These are phyloP conservation scores for Flaveria linearis DNA, from an alignment of 129 eudicot species.

Conservation along the genomic window DNA sequence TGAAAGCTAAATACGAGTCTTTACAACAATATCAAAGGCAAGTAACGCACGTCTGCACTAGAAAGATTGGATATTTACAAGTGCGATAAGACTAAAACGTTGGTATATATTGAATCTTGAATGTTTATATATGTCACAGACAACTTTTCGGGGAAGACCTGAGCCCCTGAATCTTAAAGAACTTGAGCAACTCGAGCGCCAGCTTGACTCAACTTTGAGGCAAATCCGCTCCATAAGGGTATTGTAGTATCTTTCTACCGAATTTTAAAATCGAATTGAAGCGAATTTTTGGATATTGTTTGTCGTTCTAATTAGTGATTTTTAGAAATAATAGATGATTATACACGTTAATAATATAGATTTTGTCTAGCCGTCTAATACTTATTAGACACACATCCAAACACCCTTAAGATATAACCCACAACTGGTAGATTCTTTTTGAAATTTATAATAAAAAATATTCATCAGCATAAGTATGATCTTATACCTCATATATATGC, in stretches of 20 bases:
- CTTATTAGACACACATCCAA: neutral
- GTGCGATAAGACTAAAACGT: neutral
- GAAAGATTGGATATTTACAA: neutral
- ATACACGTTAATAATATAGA: too few species aligned
- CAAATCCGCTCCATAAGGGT: conserved; percentile 87
- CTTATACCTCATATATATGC: conserved; percentile 27
- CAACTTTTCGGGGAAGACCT: conserved; percentile 91
- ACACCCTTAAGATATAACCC: neutral
- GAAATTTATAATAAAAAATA: neutral
- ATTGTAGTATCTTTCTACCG: neutral
- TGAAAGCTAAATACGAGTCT: conserved; percentile 75
- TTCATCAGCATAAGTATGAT: neutral
- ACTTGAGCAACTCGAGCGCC: conserved; percentile 88
- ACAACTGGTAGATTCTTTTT: neutral
- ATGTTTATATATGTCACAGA: conserved; percentile 43
- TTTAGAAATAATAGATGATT: too few species aligned
- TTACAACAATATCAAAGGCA: conserved; percentile 89
- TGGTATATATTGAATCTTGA: conserved; percentile 4
- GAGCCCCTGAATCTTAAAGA: conserved; percentile 74
- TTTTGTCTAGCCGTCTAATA: too few species aligned
- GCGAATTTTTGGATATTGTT: neutral
- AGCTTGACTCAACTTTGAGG: conserved; percentile 81
- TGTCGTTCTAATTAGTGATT: neutral
- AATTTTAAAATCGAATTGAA: neutral
- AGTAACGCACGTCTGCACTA: neutral